These are phyloP conservation scores for Epichloe amarillans DNA, from an alignment of 2,329 filamentous ascomycete genomes.

Conservation along the genomic window DNA sequence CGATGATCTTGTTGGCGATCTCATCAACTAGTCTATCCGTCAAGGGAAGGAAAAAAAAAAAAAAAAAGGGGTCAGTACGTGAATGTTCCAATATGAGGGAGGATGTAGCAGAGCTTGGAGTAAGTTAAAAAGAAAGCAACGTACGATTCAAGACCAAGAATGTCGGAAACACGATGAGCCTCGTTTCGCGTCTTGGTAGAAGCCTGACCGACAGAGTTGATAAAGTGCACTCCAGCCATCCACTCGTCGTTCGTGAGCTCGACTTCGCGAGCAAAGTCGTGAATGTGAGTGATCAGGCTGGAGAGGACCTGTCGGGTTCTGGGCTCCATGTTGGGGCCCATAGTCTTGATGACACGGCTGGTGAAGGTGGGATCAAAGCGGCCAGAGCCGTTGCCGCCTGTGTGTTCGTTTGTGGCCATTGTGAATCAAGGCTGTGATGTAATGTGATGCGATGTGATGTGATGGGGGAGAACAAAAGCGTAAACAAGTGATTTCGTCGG, in stretches of 20 bases:
- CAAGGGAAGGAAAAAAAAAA: not conserved
- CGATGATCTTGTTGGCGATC: constrained; percentile 50
- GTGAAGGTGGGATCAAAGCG: constrained; percentile 69
- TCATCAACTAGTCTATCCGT: constrained; percentile 38
- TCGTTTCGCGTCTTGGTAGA: constrained; percentile 59
- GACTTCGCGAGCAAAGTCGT: constrained; percentile 67
- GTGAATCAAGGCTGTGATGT: too few relatives aligned
- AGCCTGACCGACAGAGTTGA: constrained; percentile 62
- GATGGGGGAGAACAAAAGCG: not conserved
- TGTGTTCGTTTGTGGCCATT: constrained; percentile 13
- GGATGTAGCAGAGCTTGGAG: not conserved
- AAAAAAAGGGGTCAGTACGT: not conserved
- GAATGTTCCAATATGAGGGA: not conserved
- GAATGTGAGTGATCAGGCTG: constrained; percentile 55
- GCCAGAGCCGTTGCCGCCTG: constrained; percentile 12
- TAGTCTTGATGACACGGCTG: constrained; percentile 56
- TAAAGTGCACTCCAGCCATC: constrained; percentile 60
- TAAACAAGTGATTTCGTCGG: too few relatives aligned
- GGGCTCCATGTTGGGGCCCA: constrained; percentile 54
- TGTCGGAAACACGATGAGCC: constrained; percentile 57
- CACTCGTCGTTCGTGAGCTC: constrained; percentile 68
- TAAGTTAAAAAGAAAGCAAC: constrained; percentile 16
- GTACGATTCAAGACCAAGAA: constrained; percentile 60
- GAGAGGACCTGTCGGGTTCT: constrained; percentile 51
- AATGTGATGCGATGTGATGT: not conserved